Percentiles rank a stretch among this genome's conserved stretches.
Conservation (phyloP, 2,329 filamentous ascomycete species). For the Ophiostoma australiae region DNA sequence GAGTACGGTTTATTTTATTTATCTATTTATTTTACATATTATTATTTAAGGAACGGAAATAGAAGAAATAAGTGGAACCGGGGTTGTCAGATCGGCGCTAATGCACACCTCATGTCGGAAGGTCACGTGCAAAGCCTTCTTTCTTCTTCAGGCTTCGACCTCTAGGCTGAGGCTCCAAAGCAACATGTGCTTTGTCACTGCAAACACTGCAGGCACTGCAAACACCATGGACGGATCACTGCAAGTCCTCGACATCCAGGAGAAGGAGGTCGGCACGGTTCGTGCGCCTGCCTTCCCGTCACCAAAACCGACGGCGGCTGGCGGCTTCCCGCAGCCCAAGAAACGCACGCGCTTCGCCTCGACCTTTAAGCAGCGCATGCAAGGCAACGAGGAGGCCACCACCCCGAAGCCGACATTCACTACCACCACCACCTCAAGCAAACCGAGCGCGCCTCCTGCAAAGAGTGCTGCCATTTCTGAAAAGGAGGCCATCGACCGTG, state of each 20-base stretch:
- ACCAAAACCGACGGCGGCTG: conserved; percentile 42
- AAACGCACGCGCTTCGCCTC: conserved; percentile 64
- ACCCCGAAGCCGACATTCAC: conserved; percentile 6
- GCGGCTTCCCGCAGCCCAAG: conserved; percentile 83
- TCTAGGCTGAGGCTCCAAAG: neutral
- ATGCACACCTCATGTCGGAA: conserved; percentile 26
- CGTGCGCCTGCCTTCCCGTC: conserved; percentile 61
- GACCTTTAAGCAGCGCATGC: conserved; percentile 64
- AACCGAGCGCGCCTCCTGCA: neutral
- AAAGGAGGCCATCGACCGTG: conserved; percentile 68
- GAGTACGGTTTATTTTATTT: neutral
- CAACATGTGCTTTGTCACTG: neutral
- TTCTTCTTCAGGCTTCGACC: neutral
- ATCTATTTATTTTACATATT: neutral
- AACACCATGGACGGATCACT: conserved; percentile 41
- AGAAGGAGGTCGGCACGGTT: conserved; percentile 58
- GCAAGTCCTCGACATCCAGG: conserved; percentile 70
- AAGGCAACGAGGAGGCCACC: conserved; percentile 1
- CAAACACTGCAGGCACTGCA: neutral
- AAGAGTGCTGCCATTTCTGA: conserved; percentile 41
- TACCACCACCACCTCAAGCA: too few species aligned
- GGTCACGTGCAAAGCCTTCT: conserved; percentile 21
- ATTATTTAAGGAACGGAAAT: conserved; percentile 14
- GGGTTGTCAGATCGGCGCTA: conserved; percentile 28
- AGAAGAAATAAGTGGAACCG: conserved; percentile 19